These are phyloP conservation scores for Urochloa ruziziensis DNA, from an alignment of 176 grass and related monocot species.

Conservation along the genomic window DNA sequence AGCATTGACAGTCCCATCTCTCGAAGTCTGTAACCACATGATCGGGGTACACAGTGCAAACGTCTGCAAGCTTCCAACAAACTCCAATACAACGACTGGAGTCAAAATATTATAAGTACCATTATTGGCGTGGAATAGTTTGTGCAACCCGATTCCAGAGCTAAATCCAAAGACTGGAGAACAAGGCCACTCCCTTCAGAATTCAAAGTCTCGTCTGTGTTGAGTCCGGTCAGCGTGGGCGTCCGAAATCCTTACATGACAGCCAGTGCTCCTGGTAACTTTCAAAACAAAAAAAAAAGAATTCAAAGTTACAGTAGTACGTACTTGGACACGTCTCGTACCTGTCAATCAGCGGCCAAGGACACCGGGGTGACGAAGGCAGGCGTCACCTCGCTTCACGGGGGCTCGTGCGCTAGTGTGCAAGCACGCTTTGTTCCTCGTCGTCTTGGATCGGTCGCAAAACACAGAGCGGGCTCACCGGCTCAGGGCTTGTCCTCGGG, in stretches of 20 bases:
- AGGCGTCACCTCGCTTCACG: slow-evolving; percentile 2
- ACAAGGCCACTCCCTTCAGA: too few species aligned
- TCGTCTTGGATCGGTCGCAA: slow-evolving; percentile 1
- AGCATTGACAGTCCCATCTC: neutral
- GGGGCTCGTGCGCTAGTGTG: neutral
- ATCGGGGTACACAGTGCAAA: neutral
- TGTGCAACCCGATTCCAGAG: neutral
- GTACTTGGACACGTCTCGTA: neutral
- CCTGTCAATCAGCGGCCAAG: neutral
- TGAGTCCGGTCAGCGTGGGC: too few species aligned
- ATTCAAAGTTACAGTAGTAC: neutral
- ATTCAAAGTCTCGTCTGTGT: too few species aligned
- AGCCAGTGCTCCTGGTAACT: too few species aligned
- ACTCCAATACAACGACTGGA: neutral
- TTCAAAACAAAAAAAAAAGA: too few species aligned
- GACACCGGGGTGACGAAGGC: neutral
- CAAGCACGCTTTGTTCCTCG: neutral
- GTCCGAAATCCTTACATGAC: too few species aligned
- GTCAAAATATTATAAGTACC: neutral
- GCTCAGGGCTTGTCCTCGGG: neutral
- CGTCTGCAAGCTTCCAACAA: neutral
- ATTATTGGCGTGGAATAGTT: neutral
- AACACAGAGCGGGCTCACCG: neutral
- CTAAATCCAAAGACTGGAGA: slow-evolving; percentile 15
- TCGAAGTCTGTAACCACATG: neutral